phyloP scores from a whole-genome alignment of 1,284 basidiomycete species.

The Boletus mariae region DNA sequence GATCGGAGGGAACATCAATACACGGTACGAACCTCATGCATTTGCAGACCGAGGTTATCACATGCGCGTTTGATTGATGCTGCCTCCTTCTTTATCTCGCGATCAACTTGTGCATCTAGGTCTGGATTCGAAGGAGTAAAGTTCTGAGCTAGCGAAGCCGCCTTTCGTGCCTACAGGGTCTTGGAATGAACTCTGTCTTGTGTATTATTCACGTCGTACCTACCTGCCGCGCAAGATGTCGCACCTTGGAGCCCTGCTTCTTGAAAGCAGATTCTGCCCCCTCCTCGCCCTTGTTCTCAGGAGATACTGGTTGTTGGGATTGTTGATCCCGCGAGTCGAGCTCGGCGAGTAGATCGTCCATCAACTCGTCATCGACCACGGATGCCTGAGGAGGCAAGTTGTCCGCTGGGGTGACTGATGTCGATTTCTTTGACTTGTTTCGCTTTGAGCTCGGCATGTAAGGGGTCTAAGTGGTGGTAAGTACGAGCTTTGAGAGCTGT shows the following conservation, averaged over 20 bases:
- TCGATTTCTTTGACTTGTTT: slow-evolving; percentile 51
- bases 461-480: background rate
- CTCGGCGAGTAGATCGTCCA: slow-evolving; percentile 70
- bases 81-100: slow-evolving; percentile 72
- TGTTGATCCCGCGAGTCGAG: slow-evolving; percentile 59
- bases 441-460: slow-evolving; percentile 43
- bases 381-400: slow-evolving; percentile 15
- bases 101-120: slow-evolving; percentile 61
- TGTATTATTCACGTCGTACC: slow-evolving; percentile 18
- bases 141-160: slow-evolving; percentile 61
- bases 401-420: slow-evolving; percentile 26
- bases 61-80: slow-evolving; percentile 67
- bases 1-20: background rate
- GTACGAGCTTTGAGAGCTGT: background rate
- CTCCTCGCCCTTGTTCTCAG: slow-evolving; percentile 40
- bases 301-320: slow-evolving; percentile 41
- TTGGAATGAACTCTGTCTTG: slow-evolving; percentile 1
- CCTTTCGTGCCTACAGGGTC: slow-evolving; percentile 66
- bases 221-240: slow-evolving; percentile 80
- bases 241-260: slow-evolving; percentile 67
- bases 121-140: slow-evolving; percentile 58
- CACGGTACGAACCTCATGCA: slow-evolving; percentile 60
- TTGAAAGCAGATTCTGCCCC: slow-evolving; percentile 31
- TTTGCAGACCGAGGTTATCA: slow-evolving; percentile 60
- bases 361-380: slow-evolving; percentile 48